Conservation (phyloP, 352 stramenopile genomes). For the Phytophthora lateralis region DNA sequence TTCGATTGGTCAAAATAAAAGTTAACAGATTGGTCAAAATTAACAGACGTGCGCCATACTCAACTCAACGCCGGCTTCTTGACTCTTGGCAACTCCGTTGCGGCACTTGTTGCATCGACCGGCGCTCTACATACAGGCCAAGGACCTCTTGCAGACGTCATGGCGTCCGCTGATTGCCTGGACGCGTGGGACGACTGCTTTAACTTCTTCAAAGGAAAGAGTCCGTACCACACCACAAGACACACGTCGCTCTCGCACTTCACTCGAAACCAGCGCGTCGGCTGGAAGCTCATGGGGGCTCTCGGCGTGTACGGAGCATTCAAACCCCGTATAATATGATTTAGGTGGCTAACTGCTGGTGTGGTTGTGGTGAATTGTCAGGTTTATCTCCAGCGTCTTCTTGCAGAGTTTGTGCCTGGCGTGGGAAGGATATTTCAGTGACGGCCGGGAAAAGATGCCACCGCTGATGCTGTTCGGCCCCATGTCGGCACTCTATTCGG, state of each 20-base stretch:
- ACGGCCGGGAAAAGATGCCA: constrained; percentile 59
- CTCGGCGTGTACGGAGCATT: constrained; percentile 47
- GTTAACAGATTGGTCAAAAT: not conserved
- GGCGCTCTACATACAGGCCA: not conserved
- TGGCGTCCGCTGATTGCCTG: constrained; percentile 37
- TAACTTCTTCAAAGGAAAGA: constrained; percentile 76
- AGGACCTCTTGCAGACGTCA: constrained; percentile 2
- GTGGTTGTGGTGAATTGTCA: constrained; percentile 17
- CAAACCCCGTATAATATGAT: not conserved
- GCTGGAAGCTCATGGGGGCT: constrained; percentile 65
- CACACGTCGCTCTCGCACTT: constrained; percentile 52
- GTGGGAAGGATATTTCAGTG: constrained; percentile 50
- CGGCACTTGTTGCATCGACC: not conserved
- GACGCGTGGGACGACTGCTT: constrained; percentile 61
- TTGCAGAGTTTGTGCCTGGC: constrained; percentile 52
- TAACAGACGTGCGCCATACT: constrained; percentile 17
- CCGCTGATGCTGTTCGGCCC: constrained; percentile 51
- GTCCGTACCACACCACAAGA: constrained; percentile 55
- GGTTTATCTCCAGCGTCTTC: constrained; percentile 60
- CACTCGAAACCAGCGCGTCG: constrained; percentile 54
- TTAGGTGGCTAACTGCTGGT: constrained; percentile 1
- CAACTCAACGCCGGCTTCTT: not conserved
- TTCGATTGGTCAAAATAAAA: constrained; percentile 21
- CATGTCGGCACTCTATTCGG: constrained; percentile 50
- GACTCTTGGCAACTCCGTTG: constrained; percentile 1